Evolutionary conservation across 169 alveolate species (phyloP).

Genomic region (Cytauxzoon felis): DNA sequence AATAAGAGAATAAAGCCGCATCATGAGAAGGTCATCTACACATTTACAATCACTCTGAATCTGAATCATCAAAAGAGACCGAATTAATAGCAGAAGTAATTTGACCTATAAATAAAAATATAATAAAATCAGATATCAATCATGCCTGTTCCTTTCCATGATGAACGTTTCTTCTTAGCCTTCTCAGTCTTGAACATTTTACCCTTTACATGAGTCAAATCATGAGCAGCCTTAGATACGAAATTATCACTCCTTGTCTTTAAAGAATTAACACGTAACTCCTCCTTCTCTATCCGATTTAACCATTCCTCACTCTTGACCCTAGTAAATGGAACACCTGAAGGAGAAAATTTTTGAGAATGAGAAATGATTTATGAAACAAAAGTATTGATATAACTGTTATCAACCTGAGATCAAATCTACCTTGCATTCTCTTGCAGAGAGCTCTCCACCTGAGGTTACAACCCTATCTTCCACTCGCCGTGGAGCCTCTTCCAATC

Average conservation of each 20-base stretch:
- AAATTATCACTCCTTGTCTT: conserved; percentile 41
- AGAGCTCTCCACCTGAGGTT: no score
- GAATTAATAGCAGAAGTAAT: conserved; percentile 47
- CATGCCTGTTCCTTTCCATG: conserved; percentile 78
- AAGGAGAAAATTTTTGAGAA: no score
- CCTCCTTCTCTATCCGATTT: conserved; percentile 48
- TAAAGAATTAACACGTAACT: conserved; percentile 42
- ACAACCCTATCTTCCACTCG: no score
- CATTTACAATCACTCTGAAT: conserved; percentile 7
- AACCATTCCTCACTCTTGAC: conserved; percentile 54
- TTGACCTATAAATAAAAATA: conserved; percentile 23
- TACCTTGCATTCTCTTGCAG: no score
- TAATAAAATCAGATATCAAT: not conserved
- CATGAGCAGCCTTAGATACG: conserved; percentile 51
- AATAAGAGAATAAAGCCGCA: no score
- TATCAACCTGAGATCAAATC: no score
- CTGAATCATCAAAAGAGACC: conserved; percentile 51
- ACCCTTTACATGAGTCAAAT: conserved; percentile 69
- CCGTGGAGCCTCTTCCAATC: no score
- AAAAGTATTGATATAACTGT: no score
- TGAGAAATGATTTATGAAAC: no score
- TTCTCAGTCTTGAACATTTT: conserved; percentile 76
- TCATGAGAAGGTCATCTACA: no score
- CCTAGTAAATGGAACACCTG: conserved; percentile 42
- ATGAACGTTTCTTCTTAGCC: conserved; percentile 76